Evolutionary conservation across 208 protist genomes (phyloP), one percentile per base, ranked within the genome.

Genomic region (Phytomonas francai): DNA sequence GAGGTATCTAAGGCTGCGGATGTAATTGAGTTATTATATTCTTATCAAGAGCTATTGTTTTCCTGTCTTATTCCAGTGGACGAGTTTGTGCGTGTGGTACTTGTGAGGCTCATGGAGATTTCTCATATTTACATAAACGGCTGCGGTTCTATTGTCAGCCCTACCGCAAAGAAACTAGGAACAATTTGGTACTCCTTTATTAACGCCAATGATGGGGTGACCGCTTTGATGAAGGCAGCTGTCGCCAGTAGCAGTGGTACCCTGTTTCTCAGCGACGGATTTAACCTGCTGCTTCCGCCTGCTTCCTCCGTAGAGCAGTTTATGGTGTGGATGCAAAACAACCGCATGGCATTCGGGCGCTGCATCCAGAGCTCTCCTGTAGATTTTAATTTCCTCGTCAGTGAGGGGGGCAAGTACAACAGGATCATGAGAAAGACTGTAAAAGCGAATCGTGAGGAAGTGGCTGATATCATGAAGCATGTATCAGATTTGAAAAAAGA

Each of bases 11-110:
- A 70, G 36, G 86, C 80, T n/a, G 68, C 28, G 9, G 65, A 58
- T 5, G 74, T 78, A 9, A 72, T 87, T 16, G 80, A 84, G 59
- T 74, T 87, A 54, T 56, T 79, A n/a, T 78, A 77, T 69, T 62
- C 65, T 62, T 74, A 72, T 36, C 65, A 67, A 16, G 77, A 79
- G 49, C 63, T 73, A 27, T 71, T 92, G 54, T 79, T 92, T 62
- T 30, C 68, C n/a, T 64, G 59, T n/a, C 69, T 79, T 2, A 73
- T 91, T 54, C 83, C 85, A 7, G 68, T 73, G 3, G 61, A 56
- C 4, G 83, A 89, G 32, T 64, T 87, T 34, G 73, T 88, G 9
- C 72, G 70, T n/a, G 66, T 63, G 3, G 72, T 83, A 22, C 67
- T 80, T 29, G 51, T 66, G 25, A 75, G 77, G 0, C 67, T 91